phyloP scores from a whole-genome alignment of 371 early-diverging fungal species.

The Chytridiales sp. region DNA sequence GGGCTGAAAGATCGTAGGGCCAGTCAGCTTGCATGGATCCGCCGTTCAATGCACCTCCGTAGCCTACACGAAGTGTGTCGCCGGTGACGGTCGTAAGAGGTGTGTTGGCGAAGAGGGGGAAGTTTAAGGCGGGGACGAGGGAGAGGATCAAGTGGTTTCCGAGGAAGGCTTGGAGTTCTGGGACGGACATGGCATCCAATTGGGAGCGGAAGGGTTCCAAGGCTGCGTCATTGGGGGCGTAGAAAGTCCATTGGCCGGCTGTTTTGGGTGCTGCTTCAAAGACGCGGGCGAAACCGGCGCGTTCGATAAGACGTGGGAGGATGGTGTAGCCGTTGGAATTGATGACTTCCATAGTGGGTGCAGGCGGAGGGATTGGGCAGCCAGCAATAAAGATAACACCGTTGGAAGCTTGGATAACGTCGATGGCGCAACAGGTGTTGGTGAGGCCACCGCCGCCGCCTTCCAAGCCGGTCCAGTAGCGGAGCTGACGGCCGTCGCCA shows the following conservation, averaged over 20 bases:
- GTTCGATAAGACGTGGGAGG: background rate
- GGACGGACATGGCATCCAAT: background rate
- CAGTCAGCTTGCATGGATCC: background rate
- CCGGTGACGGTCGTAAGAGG: background rate
- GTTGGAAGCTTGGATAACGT: background rate
- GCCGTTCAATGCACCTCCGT: background rate
- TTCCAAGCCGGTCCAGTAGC: conserved; percentile 5
- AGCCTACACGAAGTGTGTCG: background rate
- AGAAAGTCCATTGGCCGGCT: background rate
- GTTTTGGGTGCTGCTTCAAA: background rate
- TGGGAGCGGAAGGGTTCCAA: background rate
- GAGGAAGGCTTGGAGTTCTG: background rate
- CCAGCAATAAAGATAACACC: conserved; percentile 2
- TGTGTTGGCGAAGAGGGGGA: background rate
- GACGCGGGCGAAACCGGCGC: background rate
- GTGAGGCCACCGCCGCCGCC: background rate
- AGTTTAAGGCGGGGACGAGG: background rate
- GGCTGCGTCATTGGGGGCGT: background rate
- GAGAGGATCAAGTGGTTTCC: background rate
- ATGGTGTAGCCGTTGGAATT: background rate
- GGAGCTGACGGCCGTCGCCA: background rate
- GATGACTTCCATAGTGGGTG: background rate
- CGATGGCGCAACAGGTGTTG: background rate
- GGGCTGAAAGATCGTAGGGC: background rate
- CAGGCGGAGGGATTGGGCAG: background rate